Conservation (phyloP, 75 land plant genomes). For the Picea sitchensis region DNA sequence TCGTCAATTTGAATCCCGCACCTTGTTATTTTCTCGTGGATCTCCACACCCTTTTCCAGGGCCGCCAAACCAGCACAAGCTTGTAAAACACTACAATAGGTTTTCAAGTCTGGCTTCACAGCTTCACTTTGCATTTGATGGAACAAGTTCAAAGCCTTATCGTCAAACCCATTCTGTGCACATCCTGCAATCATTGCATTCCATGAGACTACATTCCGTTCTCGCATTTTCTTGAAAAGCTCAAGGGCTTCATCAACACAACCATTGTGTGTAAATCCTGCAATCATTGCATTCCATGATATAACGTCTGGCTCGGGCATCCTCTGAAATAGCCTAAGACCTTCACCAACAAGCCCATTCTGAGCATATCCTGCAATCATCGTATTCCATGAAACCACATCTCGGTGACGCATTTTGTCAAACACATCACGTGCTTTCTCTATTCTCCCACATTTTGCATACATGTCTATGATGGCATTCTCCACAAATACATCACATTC, state of each 20-base stretch:
- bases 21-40: neutral
- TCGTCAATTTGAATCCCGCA: neutral
- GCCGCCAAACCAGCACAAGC: constrained; percentile 20
- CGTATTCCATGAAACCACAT: constrained; percentile 29
- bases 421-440: constrained; percentile 19
- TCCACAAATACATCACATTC: constrained; percentile 18
- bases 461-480: constrained; percentile 32
- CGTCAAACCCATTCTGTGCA: neutral
- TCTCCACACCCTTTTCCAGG: neutral
- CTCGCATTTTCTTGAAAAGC: neutral
- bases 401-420: constrained; percentile 13
- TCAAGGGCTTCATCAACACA: neutral
- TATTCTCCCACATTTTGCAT: constrained; percentile 27
- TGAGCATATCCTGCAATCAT: constrained; percentile 29
- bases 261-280: neutral
- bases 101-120: constrained; percentile 16
- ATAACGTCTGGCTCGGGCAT: constrained; percentile 15
- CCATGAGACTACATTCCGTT: neutral
- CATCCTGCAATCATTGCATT: neutral
- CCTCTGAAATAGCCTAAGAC: constrained; percentile 17
- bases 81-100: constrained; percentile 19
- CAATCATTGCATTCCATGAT: constrained; percentile 7
- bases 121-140: constrained; percentile 3
- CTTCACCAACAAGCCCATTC: constrained; percentile 17
- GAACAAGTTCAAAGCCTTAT: neutral